These are phyloP conservation scores for Plasmopara halstedii DNA, from an alignment of 352 stramenopile genomes.

Conservation along the genomic window DNA sequence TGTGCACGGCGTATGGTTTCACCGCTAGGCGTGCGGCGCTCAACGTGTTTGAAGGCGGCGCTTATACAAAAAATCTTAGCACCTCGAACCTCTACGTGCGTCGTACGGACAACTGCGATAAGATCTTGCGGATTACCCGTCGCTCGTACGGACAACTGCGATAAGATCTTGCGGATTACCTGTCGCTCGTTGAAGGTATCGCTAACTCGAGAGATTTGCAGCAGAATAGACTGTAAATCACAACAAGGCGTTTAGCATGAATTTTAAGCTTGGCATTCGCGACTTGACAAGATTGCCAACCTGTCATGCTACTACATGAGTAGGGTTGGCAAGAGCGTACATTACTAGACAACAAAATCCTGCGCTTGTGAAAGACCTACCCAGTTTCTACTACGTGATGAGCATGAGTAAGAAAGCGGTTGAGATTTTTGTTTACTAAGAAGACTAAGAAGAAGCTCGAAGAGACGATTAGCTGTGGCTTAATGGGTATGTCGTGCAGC, in stretches of 20 bases:
- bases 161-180: conserved; percentile 99
- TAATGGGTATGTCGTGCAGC: conserved; percentile 99
- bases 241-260: conserved; percentile 99
- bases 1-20: too few relatives aligned
- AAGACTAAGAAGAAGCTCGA: conserved; percentile 99
- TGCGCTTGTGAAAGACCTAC: conserved; percentile 94
- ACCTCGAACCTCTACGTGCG: conserved; percentile 99
- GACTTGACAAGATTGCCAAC: conserved; percentile 99
- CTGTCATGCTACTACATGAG: conserved; percentile 98
- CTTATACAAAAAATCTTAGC: conserved; percentile 99
- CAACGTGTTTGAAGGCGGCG: conserved; percentile 99
- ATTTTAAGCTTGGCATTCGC: conserved; percentile 99
- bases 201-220: conserved; percentile 99
- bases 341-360: conserved; percentile 98
- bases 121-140: conserved; percentile 99
- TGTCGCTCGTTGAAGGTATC: conserved; percentile 98
- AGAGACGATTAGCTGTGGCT: conserved; percentile 99
- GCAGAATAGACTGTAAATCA: conserved; percentile 98
- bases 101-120: conserved; percentile 99
- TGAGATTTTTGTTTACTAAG: conserved; percentile 99
- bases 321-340: conserved; percentile 97
- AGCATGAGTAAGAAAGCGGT: conserved; percentile 98
- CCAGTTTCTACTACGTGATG: conserved; percentile 99
- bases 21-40: too few relatives aligned
- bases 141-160: conserved; percentile 99